Evolutionary conservation across 2,329 filamentous ascomycete species (phyloP), one percentile per base, ranked within the genome.

Genomic region (Magnaporthales sp.): DNA sequence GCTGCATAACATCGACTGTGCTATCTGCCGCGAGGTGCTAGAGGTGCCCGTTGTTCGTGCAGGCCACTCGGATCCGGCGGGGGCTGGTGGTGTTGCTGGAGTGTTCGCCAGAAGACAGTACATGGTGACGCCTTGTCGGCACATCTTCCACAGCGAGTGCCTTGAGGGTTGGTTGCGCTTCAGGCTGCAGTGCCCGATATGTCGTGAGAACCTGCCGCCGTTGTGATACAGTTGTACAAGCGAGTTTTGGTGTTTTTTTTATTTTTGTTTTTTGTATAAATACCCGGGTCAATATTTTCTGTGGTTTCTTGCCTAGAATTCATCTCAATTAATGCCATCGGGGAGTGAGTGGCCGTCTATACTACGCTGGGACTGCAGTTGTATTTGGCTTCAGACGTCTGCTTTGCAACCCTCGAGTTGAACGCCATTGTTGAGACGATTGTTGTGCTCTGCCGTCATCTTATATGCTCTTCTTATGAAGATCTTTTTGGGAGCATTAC

Each of bases 141-240:
- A 99, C 79, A 93, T 98, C 63, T 99, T 99, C 76, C 95, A 99
- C 75, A 95, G 89, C 67, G 82, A 84, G 32, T 99, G 95, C 77
- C 80, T 99, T 71, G 94, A 98, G 79, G 93, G 92, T 54, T 98
- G 95, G 95, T 95, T 99, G 91, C 86, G 91, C 74, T 93, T 96
- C 76, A 81, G 94, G 67, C 78, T 99, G 73, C 92, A 97, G 79
- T 99, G 95, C 79, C 95, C 95, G 0, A 97, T 97, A 70, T 98
- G 95, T 78, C 85, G 95, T 71, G 93, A 97, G 79, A 89, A 91
- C 68, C 77, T 98, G 73, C 94, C 94, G 65, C 92, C 93, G 60
- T 78, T 97, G 75, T 97, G 64, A 65, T 65, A 2, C n/a, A 22
- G 24, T 51, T 26, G 26, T 51, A 27, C 51, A 22, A 10, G 22